Conservation (phyloP, 2,329 filamentous ascomycete genomes). For the Teratosphaeria destructans region DNA sequence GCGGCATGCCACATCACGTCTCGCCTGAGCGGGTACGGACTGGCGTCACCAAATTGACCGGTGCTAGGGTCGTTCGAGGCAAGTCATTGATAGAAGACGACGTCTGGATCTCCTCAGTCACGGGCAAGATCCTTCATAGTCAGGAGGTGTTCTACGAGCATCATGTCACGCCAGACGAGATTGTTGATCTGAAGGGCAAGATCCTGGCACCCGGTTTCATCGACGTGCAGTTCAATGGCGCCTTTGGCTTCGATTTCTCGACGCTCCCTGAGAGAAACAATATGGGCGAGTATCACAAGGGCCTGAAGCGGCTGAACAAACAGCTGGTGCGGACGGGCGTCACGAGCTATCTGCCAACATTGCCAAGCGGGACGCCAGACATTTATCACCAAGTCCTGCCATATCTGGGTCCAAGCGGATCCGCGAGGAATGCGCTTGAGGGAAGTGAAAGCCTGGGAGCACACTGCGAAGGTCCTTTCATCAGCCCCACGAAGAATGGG, state of each 20-base stretch:
- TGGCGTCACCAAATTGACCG: conserved; percentile 52
- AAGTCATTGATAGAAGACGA: conserved; percentile 62
- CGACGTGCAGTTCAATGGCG: conserved; percentile 85
- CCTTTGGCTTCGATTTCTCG: conserved; percentile 88
- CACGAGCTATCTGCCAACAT: conserved; percentile 76
- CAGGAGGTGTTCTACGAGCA: conserved; percentile 58
- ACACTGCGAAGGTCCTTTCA: conserved; percentile 84
- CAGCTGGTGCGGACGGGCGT: conserved; percentile 68
- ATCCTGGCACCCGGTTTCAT: conserved; percentile 81
- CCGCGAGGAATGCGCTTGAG: conserved; percentile 47
- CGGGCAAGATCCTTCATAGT: conserved; percentile 70
- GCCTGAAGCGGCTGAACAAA: conserved; percentile 60
- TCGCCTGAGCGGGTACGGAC: conserved; percentile 28
- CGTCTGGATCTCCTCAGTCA: conserved; percentile 76
- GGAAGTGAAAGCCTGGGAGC: conserved; percentile 83
- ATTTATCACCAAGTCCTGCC: conserved; percentile 76
- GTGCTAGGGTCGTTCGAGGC: conserved; percentile 66
- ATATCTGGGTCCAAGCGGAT: conserved; percentile 62
- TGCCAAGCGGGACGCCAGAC: conserved; percentile 70
- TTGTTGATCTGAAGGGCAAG: conserved; percentile 69
- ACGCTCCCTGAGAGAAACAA: conserved; percentile 44
- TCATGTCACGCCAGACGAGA: conserved; percentile 57
- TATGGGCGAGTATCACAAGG: conserved; percentile 58
- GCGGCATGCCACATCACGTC: conserved; percentile 31
- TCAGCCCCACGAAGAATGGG: conserved; percentile 73